Evolutionary conservation across 2,329 filamentous ascomycete genomes (phyloP), one percentile per base, ranked within the genome.

Genomic region (Apiospora marii): DNA sequence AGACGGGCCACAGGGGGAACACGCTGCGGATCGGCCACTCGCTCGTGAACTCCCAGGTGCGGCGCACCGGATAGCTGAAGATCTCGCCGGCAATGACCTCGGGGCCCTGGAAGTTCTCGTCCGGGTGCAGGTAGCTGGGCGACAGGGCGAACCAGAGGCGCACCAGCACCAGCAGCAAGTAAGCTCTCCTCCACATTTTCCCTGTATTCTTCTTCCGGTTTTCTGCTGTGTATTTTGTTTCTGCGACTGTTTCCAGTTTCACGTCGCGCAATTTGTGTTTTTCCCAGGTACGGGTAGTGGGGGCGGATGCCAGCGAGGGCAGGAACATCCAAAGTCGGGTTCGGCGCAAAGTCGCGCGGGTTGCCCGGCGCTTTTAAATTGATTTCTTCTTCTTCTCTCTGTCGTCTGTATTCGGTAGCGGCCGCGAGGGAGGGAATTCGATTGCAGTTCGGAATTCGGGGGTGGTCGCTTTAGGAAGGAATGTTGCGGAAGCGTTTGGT

Each of bases 81-180:
- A 98, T 94, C 82, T 96, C 92, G 79, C 95, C 96, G 80, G 96
- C 95, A 80, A 98, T 96, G 76, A 98, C 92, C 86, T 99, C 96
- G 22, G 96, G 96, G 48, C 96, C 96, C 85, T 99, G 96, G 80
- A 99, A 99, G 86, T 98, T 96, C 88, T 99, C 96, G 85, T 99
- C 96, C 6, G 96, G 96, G 83, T 99, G 96, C 67, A 99, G 90
- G 83, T 99, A 99, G 87, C 96, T 98, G 73, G 96, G 94, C 75
- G 93, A 95, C 76, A 98, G 86, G 74, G 96, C 96, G 82, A 98
- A 96, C 89, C 96, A 98, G 80, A 98, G 88, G 83, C 96, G 93
- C 79, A 98, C 90, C 77, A 96, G 86, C 79, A 97, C 88, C 78
- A 99, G 88, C 72, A 97, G 85, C 75, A 98, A 87, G 84, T 98